phyloP scores from a whole-genome alignment of 805 yeast genomes.

The Saturnispora mendoncae region DNA sequence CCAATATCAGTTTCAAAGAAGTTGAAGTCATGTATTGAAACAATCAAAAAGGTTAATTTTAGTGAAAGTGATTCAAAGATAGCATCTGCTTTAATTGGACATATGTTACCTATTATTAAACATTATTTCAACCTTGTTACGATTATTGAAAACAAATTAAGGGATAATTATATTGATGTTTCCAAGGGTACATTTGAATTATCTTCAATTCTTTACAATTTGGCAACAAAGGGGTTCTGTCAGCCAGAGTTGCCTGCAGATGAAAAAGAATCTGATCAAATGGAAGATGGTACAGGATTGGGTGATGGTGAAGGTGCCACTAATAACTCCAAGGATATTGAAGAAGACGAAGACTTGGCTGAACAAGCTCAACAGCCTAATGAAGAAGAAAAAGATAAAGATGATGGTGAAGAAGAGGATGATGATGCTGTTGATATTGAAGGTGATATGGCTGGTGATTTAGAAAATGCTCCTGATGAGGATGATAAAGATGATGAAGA shows the following conservation, averaged over 20 bases:
- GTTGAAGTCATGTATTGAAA: slow-evolving; percentile 23
- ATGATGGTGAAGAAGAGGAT: slow-evolving; percentile 56
- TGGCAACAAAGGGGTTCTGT: slow-evolving; percentile 83
- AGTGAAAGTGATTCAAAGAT: slow-evolving; percentile 30
- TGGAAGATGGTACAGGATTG: slow-evolving; percentile 89
- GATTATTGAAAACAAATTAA: slow-evolving; percentile 35
- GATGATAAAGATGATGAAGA: slow-evolving; percentile 41
- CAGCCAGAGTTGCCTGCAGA: slow-evolving; percentile 75
- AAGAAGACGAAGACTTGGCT: slow-evolving; percentile 81
- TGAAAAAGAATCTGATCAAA: slow-evolving; percentile 46
- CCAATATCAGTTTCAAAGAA: slow-evolving; percentile 17
- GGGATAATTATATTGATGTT: slow-evolving; percentile 41
- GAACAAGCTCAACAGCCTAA: slow-evolving; percentile 68
- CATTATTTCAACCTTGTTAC: slow-evolving; percentile 48
- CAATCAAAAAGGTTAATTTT: slow-evolving; percentile 32
- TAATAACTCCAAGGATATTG: slow-evolving; percentile 74
- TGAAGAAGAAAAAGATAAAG: slow-evolving; percentile 61
- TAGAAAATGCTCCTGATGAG: slow-evolving; percentile 70
- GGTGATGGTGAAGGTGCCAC: slow-evolving; percentile 76
- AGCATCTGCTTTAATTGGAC: slow-evolving; percentile 41
- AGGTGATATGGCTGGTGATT: slow-evolving; percentile 94
- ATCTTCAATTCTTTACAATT: slow-evolving; percentile 42
- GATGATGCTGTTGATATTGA: slow-evolving; percentile 91
- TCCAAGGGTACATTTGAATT: slow-evolving; percentile 58
- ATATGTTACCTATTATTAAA: slow-evolving; percentile 53